phyloP scores from a whole-genome alignment of 2,329 filamentous ascomycete species.

The Didymella glomerata region DNA sequence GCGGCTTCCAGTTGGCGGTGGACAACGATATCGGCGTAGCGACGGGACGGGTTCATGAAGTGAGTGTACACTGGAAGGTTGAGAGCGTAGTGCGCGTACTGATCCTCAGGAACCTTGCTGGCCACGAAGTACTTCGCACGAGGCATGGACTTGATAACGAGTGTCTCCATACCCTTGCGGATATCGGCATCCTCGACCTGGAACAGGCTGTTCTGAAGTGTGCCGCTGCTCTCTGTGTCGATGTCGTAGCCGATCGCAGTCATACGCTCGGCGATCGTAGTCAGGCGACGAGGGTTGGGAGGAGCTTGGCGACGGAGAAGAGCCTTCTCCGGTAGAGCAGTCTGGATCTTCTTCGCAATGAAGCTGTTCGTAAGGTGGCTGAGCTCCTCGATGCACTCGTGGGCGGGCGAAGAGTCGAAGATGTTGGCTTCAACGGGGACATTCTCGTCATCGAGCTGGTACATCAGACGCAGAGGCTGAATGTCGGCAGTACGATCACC shows the following conservation, averaged over 20 bases:
- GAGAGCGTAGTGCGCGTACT: conserved; percentile 87
- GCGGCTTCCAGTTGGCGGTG: conserved; percentile 92
- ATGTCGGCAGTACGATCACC: conserved; percentile 81
- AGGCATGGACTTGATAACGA: conserved; percentile 93
- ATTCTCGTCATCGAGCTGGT: conserved; percentile 97
- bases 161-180: conserved; percentile 97
- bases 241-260: conserved; percentile 88
- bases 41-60: conserved; percentile 93
- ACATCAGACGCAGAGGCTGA: conserved; percentile 84
- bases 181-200: conserved; percentile 87
- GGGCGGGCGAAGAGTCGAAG: conserved; percentile 87
- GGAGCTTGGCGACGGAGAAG: conserved; percentile 85
- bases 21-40: conserved; percentile 93
- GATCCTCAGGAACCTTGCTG: conserved; percentile 77
- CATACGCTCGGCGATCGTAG: conserved; percentile 94
- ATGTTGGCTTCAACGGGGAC: conserved; percentile 96
- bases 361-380: conserved; percentile 91
- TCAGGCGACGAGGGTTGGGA: conserved; percentile 86
- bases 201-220: conserved; percentile 93
- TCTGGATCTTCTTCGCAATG: conserved; percentile 83
- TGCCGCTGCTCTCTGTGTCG: conserved; percentile 87
- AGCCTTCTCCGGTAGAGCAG: conserved; percentile 87
- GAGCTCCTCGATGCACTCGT: conserved; percentile 94
- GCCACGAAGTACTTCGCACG: conserved; percentile 94
- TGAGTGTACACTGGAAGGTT: conserved; percentile 96